phyloP scores from a whole-genome alignment of 1,284 basidiomycete species.

The Apiotrichum gamsii region DNA sequence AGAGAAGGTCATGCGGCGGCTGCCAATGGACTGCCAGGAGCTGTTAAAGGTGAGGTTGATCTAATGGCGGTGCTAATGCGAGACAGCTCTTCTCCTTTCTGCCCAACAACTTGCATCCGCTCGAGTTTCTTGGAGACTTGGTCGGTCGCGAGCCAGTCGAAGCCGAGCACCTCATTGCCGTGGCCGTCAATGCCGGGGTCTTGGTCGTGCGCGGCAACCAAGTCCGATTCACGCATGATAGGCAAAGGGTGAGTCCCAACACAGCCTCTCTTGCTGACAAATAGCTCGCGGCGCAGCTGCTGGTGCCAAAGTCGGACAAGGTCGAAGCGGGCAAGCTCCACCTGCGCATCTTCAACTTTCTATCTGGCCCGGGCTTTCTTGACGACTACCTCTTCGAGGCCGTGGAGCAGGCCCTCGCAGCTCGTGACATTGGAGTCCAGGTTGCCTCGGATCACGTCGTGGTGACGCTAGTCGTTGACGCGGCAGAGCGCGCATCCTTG shows the following conservation, averaged over 20 bases:
- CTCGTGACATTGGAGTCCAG: constrained; percentile 8
- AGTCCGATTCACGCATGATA: constrained; percentile 36
- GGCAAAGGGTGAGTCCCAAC: constrained; percentile 23
- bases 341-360: constrained; percentile 19
- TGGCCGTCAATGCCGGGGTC: constrained; percentile 13
- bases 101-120: constrained; percentile 24
- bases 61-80: no score
- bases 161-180: constrained; percentile 13
- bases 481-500: constrained; percentile 13
- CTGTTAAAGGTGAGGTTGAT: constrained; percentile 21
- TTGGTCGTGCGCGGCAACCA: constrained; percentile 4
- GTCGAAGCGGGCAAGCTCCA: constrained; percentile 19
- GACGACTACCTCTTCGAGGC: constrained; percentile 32
- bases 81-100: constrained; percentile 28
- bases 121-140: constrained; percentile 19
- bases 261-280: constrained; percentile 1
- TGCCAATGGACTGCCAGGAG: constrained; percentile 19
- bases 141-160: constrained; percentile 12
- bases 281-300: constrained; percentile 28
- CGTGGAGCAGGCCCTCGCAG: constrained; percentile 27
- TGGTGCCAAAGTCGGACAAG: constrained; percentile 20
- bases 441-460: constrained; percentile 11
- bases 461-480: constrained; percentile 19
- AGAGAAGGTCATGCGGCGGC: constrained; percentile 16
- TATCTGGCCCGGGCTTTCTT: constrained; percentile 11